phyloP scores from a whole-genome alignment of 495 filamentous ascomycete species.

The Aspergillus cristatus region DNA sequence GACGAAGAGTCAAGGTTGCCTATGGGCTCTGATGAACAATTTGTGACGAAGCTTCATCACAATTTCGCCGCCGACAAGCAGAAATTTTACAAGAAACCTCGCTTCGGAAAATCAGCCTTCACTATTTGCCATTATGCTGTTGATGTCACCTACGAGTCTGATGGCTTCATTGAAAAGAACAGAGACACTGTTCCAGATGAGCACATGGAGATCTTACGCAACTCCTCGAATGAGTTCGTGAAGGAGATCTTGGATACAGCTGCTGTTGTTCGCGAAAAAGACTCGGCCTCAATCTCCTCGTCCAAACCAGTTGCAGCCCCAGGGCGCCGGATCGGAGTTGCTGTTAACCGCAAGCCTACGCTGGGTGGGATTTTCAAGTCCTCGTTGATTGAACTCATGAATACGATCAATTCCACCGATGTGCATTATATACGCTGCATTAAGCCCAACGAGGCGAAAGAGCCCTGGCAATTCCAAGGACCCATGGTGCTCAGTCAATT shows the following conservation, averaged over 20 bases:
- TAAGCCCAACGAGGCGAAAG: conserved; percentile 97
- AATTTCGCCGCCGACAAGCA: conserved; percentile 87
- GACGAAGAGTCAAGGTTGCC: conserved; percentile 95
- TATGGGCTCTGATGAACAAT: conserved; percentile 95
- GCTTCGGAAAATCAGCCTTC: conserved; percentile 95
- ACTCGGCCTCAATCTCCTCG: conserved; percentile 56
- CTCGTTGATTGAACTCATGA: conserved; percentile 95
- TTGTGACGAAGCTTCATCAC: conserved; percentile 94
- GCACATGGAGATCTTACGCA: conserved; percentile 84
- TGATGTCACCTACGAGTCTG: conserved; percentile 99
- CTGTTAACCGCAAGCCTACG: conserved; percentile 91
- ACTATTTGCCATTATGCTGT: conserved; percentile 98
- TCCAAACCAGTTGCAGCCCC: conserved; percentile 57
- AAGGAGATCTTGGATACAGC: conserved; percentile 77
- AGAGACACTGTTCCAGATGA: conserved; percentile 97
- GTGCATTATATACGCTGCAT: conserved; percentile 99
- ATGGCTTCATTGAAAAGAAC: conserved; percentile 99
- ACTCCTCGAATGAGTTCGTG: conserved; percentile 80
- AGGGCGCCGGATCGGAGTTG: conserved; percentile 78
- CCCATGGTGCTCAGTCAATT: conserved; percentile 98
- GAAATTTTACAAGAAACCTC: conserved; percentile 96
- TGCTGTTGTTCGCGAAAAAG: conserved; percentile 81
- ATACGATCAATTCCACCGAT: conserved; percentile 93
- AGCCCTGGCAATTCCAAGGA: conserved; percentile 95
- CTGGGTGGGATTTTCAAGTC: conserved; percentile 98